These are phyloP conservation scores for Rhododendron simsii DNA, from an alignment of 148 eudicot species.

Conservation along the genomic window DNA sequence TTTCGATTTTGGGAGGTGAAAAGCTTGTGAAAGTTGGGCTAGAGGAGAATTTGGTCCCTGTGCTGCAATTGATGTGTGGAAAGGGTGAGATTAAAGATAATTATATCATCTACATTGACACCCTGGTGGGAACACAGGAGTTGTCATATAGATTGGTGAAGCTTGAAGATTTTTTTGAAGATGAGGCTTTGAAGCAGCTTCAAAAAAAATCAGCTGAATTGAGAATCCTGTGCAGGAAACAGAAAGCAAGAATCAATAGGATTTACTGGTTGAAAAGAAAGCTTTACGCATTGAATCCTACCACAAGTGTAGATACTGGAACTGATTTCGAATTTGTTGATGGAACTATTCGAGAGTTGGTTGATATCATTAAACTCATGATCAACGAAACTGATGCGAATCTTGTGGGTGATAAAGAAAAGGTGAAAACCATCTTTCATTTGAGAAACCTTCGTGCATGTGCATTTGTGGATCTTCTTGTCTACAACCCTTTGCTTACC, in stretches of 20 bases:
- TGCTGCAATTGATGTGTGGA: background rate
- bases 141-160: slow-evolving; percentile 6
- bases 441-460: too few species aligned
- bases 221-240: background rate
- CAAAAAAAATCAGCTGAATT: background rate
- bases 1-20: background rate
- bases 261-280: background rate
- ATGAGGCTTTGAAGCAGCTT: background rate
- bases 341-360: background rate
- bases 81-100: background rate
- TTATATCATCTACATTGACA: background rate
- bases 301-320: background rate
- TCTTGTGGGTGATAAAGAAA: background rate
- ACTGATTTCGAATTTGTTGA: background rate
- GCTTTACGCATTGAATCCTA: background rate
- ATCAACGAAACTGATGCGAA: background rate
- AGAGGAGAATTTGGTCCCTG: background rate
- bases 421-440: background rate
- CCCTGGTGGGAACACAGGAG: background rate
- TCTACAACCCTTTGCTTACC: background rate
- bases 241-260: background rate
- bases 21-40: background rate
- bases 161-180: background rate
- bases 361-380: background rate
- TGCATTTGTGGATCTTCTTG: background rate